phyloP scores from a whole-genome alignment of 352 stramenopile species.

The Blastocystis sp. region DNA sequence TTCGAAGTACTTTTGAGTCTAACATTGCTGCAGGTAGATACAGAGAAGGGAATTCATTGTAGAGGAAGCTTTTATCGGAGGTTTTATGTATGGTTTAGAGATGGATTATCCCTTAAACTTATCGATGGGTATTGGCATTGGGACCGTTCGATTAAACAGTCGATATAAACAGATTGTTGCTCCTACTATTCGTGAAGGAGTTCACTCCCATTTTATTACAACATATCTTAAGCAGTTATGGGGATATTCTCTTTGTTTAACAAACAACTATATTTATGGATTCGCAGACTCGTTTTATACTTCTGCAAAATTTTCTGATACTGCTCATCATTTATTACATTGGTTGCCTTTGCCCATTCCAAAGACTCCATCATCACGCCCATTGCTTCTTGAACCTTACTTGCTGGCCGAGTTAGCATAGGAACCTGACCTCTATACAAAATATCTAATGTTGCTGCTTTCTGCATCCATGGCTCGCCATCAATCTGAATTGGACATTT shows the following conservation, averaged over 20 bases:
- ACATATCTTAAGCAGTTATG: constrained; percentile 31
- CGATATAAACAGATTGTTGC: background rate
- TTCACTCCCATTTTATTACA: constrained; percentile 55
- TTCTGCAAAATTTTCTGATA: constrained; percentile 9
- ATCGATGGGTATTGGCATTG: constrained; percentile 9
- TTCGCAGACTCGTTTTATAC: background rate
- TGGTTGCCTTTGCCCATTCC: constrained; percentile 26
- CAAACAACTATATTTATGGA: background rate
- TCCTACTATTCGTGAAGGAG: background rate
- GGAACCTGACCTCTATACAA: constrained; percentile 39
- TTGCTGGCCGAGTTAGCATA: constrained; percentile 23
- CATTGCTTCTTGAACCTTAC: constrained; percentile 3
- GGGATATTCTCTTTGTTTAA: background rate
- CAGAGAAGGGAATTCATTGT: background rate
- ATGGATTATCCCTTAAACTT: constrained; percentile 43
- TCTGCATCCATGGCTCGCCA: constrained; percentile 86
- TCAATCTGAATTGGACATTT: constrained; percentile 82
- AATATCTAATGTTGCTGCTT: constrained; percentile 74
- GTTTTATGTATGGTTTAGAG: constrained; percentile 10
- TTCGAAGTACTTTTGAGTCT: constrained; percentile 8
- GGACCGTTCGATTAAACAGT: constrained; percentile 20
- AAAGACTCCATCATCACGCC: constrained; percentile 17
- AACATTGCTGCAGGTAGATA: constrained; percentile 11
- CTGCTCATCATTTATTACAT: background rate
- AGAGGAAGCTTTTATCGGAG: constrained; percentile 38